Base-by-base conservation (phyloP, 352 stramenopile species). In the Globisporangium barbulae region DNA sequence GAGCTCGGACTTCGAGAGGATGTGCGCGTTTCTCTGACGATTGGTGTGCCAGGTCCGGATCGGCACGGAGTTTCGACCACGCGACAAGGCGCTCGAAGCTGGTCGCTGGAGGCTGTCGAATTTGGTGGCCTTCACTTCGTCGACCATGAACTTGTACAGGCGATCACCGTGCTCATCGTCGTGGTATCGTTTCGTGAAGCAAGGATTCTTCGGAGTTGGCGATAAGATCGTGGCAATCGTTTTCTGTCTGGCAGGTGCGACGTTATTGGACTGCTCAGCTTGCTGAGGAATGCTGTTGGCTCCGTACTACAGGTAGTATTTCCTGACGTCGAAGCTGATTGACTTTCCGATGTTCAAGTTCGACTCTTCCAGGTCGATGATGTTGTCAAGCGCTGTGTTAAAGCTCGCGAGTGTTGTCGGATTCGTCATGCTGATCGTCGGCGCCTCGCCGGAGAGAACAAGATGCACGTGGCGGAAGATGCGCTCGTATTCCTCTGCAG, bases 261-360 rank as follows among this genome's bases (percentile, higher is more conserved):
- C 28, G 37, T 35, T 45, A 28, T 42, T 47, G n/a, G 53, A 21
- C 9, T 47, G 52, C n/a, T n/a, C 53, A 10, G 31, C 25, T 25
- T 55, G 33, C 21, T 60, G 60, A 5, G 19, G 53, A 15, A 56
- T 59, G 28, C 15, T 37, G 3, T 56, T 21, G 7, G 60, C 21
- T 30, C 70, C 67, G 13, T 73, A 75, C 31, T 74, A 62, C 15
- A 68, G 55, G 37, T 71, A 72, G 37, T 82, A 85, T 12, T 65
- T 58, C 44, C 65, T 59, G 0, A 71, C 65, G 39, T 83, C 62
- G 44, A 82, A 85, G 25, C 59, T 60, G 50, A 83, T 76, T 5
- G 72, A 81, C 45, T 80, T 78, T 41, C 74, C 74, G 17, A 83
- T 72, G 35, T 70, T 74, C 59, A 80, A 60, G 13, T 70, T 64